Percentiles rank a stretch among this genome's conserved stretches.
These are phyloP conservation scores for Tolypocladium guangdongense DNA, from an alignment of 2,329 filamentous ascomycete genomes.

Conservation along the genomic window DNA sequence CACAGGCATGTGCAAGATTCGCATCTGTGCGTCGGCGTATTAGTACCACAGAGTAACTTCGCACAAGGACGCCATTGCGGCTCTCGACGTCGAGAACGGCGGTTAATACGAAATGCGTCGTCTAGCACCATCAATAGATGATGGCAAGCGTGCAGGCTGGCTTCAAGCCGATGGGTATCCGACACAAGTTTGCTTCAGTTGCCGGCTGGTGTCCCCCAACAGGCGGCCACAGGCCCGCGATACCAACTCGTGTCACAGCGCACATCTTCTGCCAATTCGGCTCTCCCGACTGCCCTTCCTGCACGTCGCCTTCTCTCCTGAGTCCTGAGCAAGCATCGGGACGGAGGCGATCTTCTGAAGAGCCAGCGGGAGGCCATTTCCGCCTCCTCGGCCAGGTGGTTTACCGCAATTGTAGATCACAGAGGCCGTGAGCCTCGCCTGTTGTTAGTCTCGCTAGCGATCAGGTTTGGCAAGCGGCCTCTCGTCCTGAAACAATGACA, in stretches of 20 bases:
- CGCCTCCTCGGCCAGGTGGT: neutral
- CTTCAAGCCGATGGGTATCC: neutral
- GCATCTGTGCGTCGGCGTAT: neutral
- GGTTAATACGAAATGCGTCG: neutral
- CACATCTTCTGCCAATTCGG: neutral
- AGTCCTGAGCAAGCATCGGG: neutral
- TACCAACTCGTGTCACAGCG: neutral
- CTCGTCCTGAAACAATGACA: constrained; percentile 11
- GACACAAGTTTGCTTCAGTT: neutral
- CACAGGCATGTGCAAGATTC: too few relatives aligned
- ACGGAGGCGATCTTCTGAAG: constrained; percentile 7
- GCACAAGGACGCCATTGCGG: neutral
- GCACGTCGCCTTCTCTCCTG: constrained; percentile 4
- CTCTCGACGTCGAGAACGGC: neutral
- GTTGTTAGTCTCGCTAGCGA: neutral
- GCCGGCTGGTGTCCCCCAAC: neutral
- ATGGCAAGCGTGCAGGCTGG: neutral
- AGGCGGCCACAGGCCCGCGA: neutral
- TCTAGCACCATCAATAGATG: neutral
- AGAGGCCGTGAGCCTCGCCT: neutral
- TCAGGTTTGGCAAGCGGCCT: neutral
- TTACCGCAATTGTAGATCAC: constrained; percentile 4
- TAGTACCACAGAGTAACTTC: neutral
- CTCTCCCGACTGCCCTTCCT: neutral
- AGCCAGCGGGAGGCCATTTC: neutral